phyloP scores from a whole-genome alignment of 108 stramenopile genomes.

The Thalassiosira profunda region DNA sequence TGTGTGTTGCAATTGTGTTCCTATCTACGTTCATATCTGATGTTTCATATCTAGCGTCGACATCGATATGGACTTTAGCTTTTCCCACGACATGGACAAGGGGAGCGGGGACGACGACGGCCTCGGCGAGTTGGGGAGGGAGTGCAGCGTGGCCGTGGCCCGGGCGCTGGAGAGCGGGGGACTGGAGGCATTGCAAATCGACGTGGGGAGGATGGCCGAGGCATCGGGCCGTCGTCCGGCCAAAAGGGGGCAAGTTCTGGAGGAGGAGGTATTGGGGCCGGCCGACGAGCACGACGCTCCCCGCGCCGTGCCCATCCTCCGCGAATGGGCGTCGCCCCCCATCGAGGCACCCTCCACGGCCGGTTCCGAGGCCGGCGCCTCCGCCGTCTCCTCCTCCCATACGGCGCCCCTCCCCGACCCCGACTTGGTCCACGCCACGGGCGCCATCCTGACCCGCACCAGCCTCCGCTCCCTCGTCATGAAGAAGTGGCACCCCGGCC shows the following conservation, averaged over 20 bases:
- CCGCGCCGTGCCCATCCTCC: neutral
- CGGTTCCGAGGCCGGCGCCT: neutral
- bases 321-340: neutral
- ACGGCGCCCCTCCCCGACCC: slow-evolving; percentile 33
- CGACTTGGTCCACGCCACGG: slow-evolving; percentile 17
- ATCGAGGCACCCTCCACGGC: neutral
- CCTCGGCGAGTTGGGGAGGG: too few relatives aligned
- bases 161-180: too few relatives aligned
- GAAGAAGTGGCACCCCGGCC: slow-evolving; percentile 52
- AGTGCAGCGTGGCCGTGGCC: too few relatives aligned
- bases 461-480: slow-evolving; percentile 47
- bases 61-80: neutral
- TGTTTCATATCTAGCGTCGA: neutral
- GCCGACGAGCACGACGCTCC: neutral
- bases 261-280: neutral
- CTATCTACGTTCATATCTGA: neutral
- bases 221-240: too few relatives aligned
- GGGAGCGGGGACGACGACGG: neutral
- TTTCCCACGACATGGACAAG: too few relatives aligned
- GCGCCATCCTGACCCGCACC: slow-evolving; percentile 50
- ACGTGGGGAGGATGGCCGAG: too few relatives aligned
- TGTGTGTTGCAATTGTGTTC: neutral
- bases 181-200: too few relatives aligned
- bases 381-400: neutral
- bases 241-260: neutral